These are phyloP conservation scores for Xylariaceae sp. DNA, from an alignment of 2,329 filamentous ascomycete genomes.

Conservation along the genomic window DNA sequence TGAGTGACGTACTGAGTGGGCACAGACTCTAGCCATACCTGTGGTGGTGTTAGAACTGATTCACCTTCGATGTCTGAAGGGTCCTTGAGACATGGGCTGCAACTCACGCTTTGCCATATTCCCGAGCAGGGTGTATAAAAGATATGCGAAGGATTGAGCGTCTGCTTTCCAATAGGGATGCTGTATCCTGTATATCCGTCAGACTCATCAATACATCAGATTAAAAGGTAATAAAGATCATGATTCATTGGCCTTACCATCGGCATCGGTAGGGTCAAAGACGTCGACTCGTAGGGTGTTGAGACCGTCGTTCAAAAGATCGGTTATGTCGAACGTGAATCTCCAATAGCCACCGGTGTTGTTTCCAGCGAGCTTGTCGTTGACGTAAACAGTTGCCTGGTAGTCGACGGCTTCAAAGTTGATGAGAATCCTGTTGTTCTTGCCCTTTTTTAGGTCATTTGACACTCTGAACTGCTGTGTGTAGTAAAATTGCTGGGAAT, in stretches of 20 bases:
- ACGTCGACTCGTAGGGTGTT: constrained; percentile 61
- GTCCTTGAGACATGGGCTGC: neutral
- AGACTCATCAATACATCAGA: no score
- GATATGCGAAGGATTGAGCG: constrained; percentile 51
- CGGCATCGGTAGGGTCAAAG: constrained; percentile 58
- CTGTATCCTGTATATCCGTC: constrained; percentile 41
- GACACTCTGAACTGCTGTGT: constrained; percentile 47
- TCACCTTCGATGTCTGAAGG: neutral
- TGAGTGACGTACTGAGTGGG: constrained; percentile 51
- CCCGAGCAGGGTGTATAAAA: constrained; percentile 63
- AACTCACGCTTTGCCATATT: constrained; percentile 56
- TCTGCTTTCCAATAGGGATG: constrained; percentile 64
- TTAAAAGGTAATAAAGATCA: no score
- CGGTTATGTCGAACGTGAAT: constrained; percentile 55
- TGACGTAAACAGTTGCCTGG: constrained; percentile 53
- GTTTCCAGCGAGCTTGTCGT: constrained; percentile 45
- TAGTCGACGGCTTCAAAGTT: constrained; percentile 58
- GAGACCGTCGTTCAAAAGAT: constrained; percentile 36
- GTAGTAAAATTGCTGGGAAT: constrained; percentile 43
- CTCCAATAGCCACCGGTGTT: constrained; percentile 58
- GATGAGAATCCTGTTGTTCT: constrained; percentile 39
- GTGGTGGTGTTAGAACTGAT: constrained; percentile 22
- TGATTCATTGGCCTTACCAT: constrained; percentile 20
- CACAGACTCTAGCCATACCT: constrained; percentile 64
- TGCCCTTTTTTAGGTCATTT: constrained; percentile 35